A percentile compares a stretch with the other conserved stretches of the same genome.
These are phyloP conservation scores for Angophora floribunda DNA, from an alignment of 345 rosid genomes.

Conservation along the genomic window DNA sequence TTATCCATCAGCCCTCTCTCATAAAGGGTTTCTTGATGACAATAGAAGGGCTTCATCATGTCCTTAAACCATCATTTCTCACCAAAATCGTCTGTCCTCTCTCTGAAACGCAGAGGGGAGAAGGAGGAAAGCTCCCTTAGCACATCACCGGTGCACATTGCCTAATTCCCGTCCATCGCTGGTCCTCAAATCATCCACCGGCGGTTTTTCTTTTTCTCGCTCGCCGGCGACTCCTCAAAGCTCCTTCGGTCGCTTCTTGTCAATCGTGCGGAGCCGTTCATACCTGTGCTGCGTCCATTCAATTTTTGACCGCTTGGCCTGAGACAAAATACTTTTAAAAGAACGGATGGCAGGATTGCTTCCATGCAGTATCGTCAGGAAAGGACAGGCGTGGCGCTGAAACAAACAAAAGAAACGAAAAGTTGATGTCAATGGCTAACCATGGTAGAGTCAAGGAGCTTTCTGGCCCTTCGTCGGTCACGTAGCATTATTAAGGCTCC, in stretches of 20 bases:
- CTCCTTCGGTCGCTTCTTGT: neutral
- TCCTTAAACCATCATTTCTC: neutral
- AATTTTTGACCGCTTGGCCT: too few relatives aligned
- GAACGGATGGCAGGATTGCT: too few relatives aligned
- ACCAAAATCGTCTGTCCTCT: neutral
- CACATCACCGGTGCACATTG: neutral
- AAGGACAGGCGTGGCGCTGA: too few relatives aligned
- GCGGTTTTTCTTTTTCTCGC: neutral
- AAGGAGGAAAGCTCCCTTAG: neutral
- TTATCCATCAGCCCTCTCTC: neutral
- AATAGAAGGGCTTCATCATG: too few relatives aligned
- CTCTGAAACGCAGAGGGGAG: neutral
- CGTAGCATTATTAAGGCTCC: too few relatives aligned
- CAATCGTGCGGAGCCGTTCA: too few relatives aligned
- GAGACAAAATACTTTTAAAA: too few relatives aligned
- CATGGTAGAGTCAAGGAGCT: neutral
- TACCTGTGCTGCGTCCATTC: too few relatives aligned
- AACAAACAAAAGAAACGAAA: too few relatives aligned
- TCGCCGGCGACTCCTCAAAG: neutral
- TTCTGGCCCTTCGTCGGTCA: too few relatives aligned
- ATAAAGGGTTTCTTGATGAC: neutral
- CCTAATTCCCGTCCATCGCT: neutral
- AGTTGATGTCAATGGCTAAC: neutral
- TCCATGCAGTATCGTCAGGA: too few relatives aligned
- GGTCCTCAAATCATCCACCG: neutral